Evolutionary conservation across 2,329 filamentous ascomycete species (phyloP).

Genomic region (Fusarium sp.): DNA sequence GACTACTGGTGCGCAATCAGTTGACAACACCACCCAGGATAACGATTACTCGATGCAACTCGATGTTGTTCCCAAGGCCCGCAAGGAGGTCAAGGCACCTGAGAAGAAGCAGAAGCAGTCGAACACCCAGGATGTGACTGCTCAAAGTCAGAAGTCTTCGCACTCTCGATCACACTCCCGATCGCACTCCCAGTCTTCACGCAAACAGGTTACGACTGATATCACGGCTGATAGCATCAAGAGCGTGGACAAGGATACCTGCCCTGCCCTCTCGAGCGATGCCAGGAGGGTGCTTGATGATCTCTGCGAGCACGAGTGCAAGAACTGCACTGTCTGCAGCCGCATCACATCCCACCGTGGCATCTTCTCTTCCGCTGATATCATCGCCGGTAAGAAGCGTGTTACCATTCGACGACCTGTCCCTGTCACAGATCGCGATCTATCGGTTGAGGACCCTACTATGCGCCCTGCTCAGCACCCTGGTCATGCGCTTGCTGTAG

Average conservation of each 20-base stretch:
- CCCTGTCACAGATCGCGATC: slow-evolving; percentile 71
- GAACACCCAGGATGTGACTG: slow-evolving; percentile 34
- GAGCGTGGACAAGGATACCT: slow-evolving; percentile 46
- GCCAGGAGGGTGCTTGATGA: slow-evolving; percentile 64
- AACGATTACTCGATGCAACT: slow-evolving; percentile 50
- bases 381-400: slow-evolving; percentile 63
- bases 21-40: slow-evolving; percentile 52
- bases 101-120: slow-evolving; percentile 40
- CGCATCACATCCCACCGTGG: slow-evolving; percentile 62
- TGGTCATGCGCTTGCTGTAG: slow-evolving; percentile 78
- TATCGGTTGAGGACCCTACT: slow-evolving; percentile 62
- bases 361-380: slow-evolving; percentile 52
- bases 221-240: slow-evolving; percentile 40
- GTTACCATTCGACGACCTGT: slow-evolving; percentile 72
- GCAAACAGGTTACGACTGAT: slow-evolving; percentile 44
- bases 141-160: slow-evolving; percentile 43
- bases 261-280: slow-evolving; percentile 62
- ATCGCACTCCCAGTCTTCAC: slow-evolving; percentile 43
- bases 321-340: slow-evolving; percentile 68
- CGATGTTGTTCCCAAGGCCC: slow-evolving; percentile 43
- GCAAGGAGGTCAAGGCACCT: slow-evolving; percentile 35
- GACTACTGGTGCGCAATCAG: slow-evolving; percentile 50
- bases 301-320: slow-evolving; percentile 65
- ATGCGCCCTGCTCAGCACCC: slow-evolving; percentile 76
- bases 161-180: slow-evolving; percentile 43